Evolutionary conservation across 2,329 filamentous ascomycete genomes (phyloP), one percentile per base, ranked within the genome.

Genomic region (Penicillium rolfsii): DNA sequence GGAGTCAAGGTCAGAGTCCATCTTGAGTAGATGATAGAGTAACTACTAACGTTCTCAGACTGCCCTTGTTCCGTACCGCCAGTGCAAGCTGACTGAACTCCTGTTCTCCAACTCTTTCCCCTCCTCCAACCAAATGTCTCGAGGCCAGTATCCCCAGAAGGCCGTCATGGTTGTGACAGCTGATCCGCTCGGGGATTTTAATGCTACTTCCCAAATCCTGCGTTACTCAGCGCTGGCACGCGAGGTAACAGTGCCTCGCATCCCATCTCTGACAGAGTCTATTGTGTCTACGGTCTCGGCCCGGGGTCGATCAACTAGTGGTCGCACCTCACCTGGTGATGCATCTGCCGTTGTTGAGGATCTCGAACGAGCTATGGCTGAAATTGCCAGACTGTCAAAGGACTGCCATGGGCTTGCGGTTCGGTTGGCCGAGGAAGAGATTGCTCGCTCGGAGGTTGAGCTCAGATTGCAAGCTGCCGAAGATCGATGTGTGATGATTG

Each of bases 141-240:
- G 72, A 76, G 81, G 83, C 14, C 86, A 88, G 16, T 86, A 87
- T 64, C 90, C 92, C 0, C 95, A 98, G 74, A 93, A 90, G 71
- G 93, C 89, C 1, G 87, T 96, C 70, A 98, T 99, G 93, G 90
- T 99, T 59, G 94, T 98, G 16, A 97, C 94, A 0, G 95, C 94
- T 3, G 94, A 99, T 71, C 91, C 95, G 0, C 79, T 91, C 12
- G 94, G 95, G 40, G 95, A 99, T 76, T 97, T 93, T 81, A 98
- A 98, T 73, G 93, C 95, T 12, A 99, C 95, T 0, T 96, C 91
- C 5, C 95, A 98, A 73, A 98, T 99, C 63, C 82, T 99, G 1
- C 89, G 94, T 19, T 99, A 99, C 78, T 95, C 91, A 24, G 94
- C 95, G 0, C 84, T 99, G 4, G 95, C 95, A 0, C 87, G 93